Conservation (phyloP, 495 filamentous ascomycete species). For the Cryomyces minteri region DNA sequence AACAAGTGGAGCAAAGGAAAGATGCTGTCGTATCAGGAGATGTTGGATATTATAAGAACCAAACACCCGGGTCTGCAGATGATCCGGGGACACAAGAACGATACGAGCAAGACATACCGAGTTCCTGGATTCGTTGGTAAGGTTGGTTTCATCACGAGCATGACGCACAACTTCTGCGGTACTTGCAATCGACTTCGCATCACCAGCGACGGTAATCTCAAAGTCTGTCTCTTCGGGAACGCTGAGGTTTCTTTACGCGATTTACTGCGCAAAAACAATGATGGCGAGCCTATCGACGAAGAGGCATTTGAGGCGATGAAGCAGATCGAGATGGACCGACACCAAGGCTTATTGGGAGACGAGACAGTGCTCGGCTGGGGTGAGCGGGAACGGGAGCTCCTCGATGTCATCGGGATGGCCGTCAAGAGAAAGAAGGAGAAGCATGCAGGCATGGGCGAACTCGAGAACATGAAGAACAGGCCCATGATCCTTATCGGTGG, state of each 20-base stretch:
- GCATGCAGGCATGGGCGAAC: conserved; percentile 80
- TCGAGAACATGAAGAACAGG: conserved; percentile 95
- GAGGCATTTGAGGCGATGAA: conserved; percentile 46
- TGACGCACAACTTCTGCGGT: conserved; percentile 98
- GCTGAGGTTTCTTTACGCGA: conserved; percentile 82
- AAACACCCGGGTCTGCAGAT: conserved; percentile 56
- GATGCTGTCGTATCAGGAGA: conserved; percentile 80
- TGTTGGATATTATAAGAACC: conserved; percentile 62
- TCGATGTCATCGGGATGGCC: conserved; percentile 75
- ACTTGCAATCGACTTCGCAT: conserved; percentile 87
- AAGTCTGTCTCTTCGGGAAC: conserved; percentile 93
- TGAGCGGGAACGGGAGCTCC: conserved; percentile 44
- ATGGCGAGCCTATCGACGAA: conserved; percentile 45
- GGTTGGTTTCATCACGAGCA: conserved; percentile 92
- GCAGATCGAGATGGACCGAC: conserved; percentile 39
- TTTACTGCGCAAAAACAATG: conserved; percentile 62
- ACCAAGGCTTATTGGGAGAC: conserved; percentile 15
- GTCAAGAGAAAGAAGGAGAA: conserved; percentile 93
- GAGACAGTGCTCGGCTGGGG: conserved; percentile 22
- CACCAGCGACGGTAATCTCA: conserved; percentile 88
- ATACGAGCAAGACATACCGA: conserved; percentile 88
- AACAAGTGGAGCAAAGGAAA: conserved; percentile 89
- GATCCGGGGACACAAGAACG: conserved; percentile 56
- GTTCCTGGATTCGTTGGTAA: conserved; percentile 74
- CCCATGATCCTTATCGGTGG: conserved; percentile 99